Evolutionary conservation across 2,329 filamentous ascomycete species (phyloP), one percentile per base, ranked within the genome.

Genomic region (Diaporthe ampelina): DNA sequence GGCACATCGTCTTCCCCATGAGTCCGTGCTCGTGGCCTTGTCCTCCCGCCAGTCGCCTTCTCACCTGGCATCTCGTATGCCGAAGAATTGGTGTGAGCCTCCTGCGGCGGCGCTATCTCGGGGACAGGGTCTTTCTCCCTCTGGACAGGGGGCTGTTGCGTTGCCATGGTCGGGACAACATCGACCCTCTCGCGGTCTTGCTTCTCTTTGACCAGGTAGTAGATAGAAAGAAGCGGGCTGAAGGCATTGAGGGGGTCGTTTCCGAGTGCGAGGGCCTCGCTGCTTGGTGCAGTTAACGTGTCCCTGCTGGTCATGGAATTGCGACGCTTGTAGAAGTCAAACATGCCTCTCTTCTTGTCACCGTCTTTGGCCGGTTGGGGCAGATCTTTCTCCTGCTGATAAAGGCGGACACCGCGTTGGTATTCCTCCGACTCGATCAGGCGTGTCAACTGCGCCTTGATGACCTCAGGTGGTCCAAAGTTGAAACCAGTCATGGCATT

Each of bases 401-500:
- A 90, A 17, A 92, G 85, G 72, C 91, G 90, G n/a, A 97, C 88
- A 8, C 95, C 95, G 74, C 92, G 91, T 79, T 97, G 95, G 78
- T 99, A 99, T 54, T 98, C 96, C 9, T 97, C 95, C 0, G 95
- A 98, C 79, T 97, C 94, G 75, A 99, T 90, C n/a, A 95, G 90
- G 76, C 93, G 94, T 13, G 92, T 94, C 57, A 99, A 89, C 81
- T 98, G 94, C 3, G 91, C 86, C 73, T 91, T 92, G 80, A 99
- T 98, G 73, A 91, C 90, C 70, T 98, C 95, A 1, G 95, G 90
- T 0, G 94, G 90, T 0, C 97, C 97, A 85, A 98, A 99, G 82
- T 98, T 97, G 82, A 99, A 99, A 3, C 97, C 97, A 32, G 95
- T 97, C 97, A 99, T 99, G 78, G 94, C 95, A 65, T 94, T 91